Evolutionary conservation across 73 alveolate genomes (phyloP).

Genomic region (Paramecium pentaurelia): DNA sequence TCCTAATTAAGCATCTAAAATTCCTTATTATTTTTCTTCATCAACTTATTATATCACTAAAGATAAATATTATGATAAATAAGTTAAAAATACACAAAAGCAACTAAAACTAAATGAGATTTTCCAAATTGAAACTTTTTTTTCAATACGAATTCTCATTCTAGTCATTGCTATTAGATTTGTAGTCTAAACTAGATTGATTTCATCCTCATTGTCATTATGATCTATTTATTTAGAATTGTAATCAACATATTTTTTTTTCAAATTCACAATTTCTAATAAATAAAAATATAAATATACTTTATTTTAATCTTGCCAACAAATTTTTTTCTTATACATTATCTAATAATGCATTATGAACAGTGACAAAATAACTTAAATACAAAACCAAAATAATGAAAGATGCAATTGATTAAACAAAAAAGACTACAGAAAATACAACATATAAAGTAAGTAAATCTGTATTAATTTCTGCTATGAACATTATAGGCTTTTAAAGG

Average conservation of each 20-base stretch:
- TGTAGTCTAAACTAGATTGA: background rate
- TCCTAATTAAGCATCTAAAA: background rate
- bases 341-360: slow-evolving; percentile 18
- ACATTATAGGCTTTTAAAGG: background rate
- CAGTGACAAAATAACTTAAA: slow-evolving; percentile 12
- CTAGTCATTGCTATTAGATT: background rate
- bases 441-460: slow-evolving; percentile 29
- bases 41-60: background rate
- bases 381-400: background rate
- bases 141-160: slow-evolving; percentile 10
- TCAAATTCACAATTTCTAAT: background rate
- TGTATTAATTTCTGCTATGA: slow-evolving; percentile 15
- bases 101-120: slow-evolving; percentile 28
- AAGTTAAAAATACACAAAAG: slow-evolving; percentile 16
- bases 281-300: background rate
- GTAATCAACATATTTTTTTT: background rate
- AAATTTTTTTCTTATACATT: background rate
- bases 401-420: background rate
- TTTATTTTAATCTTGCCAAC: background rate
- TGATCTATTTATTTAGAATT: background rate
- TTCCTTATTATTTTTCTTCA: background rate
- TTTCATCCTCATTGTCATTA: background rate
- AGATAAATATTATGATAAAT: slow-evolving; percentile 1
- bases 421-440: slow-evolving; percentile 26
- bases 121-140: slow-evolving; percentile 27